A percentile compares a stretch with the other conserved stretches of the same genome.
Conservation (phyloP, 2,329 filamentous ascomycete species). For the Verticillium longisporum region DNA sequence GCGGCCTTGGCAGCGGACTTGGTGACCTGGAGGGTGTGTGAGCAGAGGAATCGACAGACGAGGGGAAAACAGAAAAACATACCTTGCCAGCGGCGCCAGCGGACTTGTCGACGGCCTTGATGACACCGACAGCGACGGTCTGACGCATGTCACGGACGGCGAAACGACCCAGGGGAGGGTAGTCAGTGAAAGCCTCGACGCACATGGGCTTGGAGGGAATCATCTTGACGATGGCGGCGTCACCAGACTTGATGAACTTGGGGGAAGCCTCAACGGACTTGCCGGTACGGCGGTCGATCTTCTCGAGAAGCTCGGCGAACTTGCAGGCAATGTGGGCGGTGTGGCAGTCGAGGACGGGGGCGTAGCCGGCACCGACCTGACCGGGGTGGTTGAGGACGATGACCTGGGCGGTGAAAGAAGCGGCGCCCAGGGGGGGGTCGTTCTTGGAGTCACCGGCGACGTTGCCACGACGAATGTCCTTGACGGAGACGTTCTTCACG, state of each 20-base stretch:
- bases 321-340: constrained; percentile 99
- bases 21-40: constrained; percentile 37
- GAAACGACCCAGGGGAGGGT: constrained; percentile 99
- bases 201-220: constrained; percentile 99
- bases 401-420: constrained; percentile 99
- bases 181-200: constrained; percentile 99
- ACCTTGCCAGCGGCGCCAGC: constrained; percentile 52
- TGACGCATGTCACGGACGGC: constrained; percentile 98
- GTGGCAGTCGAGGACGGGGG: constrained; percentile 99
- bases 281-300: constrained; percentile 99
- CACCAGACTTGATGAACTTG: constrained; percentile 99
- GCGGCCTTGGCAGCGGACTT: constrained; percentile 66
- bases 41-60: neutral
- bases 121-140: constrained; percentile 90
- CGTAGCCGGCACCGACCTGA: constrained; percentile 98
- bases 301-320: constrained; percentile 98
- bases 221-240: constrained; percentile 99
- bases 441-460: constrained; percentile 99
- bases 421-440: constrained; percentile 83
- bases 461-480: constrained; percentile 99
- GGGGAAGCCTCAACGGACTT: constrained; percentile 87
- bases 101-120: constrained; percentile 76
- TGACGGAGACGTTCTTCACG: constrained; percentile 99
- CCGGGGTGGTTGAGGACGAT: constrained; percentile 99
- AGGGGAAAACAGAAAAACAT: constrained; percentile 20